Conservation (phyloP, 352 stramenopile genomes). For the Phytophthora pseudosyringae region DNA sequence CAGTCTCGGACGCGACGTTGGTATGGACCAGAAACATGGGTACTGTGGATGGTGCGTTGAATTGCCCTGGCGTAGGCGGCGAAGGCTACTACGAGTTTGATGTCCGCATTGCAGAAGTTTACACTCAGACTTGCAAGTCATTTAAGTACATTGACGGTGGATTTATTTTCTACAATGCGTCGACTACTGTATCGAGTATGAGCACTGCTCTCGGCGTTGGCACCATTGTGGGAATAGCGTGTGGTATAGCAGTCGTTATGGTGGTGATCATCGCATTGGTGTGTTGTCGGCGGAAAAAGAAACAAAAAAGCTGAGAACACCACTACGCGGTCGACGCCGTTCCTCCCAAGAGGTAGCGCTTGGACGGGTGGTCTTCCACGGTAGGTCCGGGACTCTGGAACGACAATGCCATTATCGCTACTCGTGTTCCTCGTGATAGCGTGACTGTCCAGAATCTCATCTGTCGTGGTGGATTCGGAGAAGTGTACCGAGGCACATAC, state of each 20-base stretch:
- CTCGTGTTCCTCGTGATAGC: slow-evolving; percentile 15
- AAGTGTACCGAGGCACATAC: slow-evolving; percentile 47
- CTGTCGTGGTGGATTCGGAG: slow-evolving; percentile 38
- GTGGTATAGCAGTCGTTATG: not conserved
- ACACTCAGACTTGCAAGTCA: not conserved
- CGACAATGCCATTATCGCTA: slow-evolving; percentile 11
- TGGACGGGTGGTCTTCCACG: not conserved
- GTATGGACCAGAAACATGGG: slow-evolving; percentile 7
- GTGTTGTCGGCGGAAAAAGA: slow-evolving; percentile 1
- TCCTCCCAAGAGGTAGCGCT: slow-evolving; percentile 6
- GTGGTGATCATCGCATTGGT: slow-evolving; percentile 1
- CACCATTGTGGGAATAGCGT: not conserved
- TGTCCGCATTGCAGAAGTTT: not conserved
- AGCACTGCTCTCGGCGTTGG: not conserved
- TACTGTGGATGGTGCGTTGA: not conserved
- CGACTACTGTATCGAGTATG: not conserved
- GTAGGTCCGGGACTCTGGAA: slow-evolving; percentile 9
- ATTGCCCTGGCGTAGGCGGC: not conserved
- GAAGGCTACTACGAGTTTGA: slow-evolving; percentile 1
- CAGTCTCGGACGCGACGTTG: not conserved
- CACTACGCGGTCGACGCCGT: not conserved
- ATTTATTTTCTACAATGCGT: not conserved
- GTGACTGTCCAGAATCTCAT: slow-evolving; percentile 4
- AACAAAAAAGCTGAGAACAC: too few relatives aligned
- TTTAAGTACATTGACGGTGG: not conserved